Evolutionary conservation across 2,329 filamentous ascomycete species (phyloP).

Genomic region (Ophiostoma ulmi): DNA sequence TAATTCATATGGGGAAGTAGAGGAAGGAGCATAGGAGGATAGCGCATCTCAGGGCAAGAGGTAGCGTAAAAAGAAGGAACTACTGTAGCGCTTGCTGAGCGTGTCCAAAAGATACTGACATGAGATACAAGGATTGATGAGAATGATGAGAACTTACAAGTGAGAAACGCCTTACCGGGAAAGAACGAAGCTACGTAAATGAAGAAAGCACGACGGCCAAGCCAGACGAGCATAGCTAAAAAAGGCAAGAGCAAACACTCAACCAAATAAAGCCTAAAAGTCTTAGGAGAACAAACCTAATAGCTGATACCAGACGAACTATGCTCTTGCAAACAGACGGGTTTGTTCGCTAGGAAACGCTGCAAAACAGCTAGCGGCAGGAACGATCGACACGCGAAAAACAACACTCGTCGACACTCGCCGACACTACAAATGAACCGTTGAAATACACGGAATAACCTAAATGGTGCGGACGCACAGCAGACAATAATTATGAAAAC

Average conservation of each 20-base stretch:
- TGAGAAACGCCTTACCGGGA: too few relatives aligned
- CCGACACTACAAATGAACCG: neutral
- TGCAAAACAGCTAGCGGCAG: constrained; percentile 3
- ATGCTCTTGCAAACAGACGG: neutral
- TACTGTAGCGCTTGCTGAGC: neutral
- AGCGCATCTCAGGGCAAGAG: neutral
- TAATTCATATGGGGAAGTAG: constrained; percentile 10
- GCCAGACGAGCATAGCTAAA: neutral
- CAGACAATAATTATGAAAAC: neutral
- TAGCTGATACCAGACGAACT: neutral
- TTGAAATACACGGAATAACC: constrained; percentile 1
- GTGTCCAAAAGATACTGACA: too few relatives aligned
- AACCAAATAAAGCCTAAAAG: neutral
- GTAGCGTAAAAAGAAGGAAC: neutral
- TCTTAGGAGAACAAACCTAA: neutral
- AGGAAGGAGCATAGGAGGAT: neutral
- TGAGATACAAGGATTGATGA: too few relatives aligned
- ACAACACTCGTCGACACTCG: neutral
- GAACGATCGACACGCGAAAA: neutral
- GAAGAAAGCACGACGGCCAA: neutral
- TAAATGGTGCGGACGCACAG: neutral
- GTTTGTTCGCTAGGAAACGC: neutral
- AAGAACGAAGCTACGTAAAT: neutral
- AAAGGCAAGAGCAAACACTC: neutral
- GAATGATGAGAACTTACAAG: too few relatives aligned